Evolutionary conservation across 1,284 basidiomycete species (phyloP), one percentile per base, ranked within the genome.

Genomic region (Fomitopsis pinicola): DNA sequence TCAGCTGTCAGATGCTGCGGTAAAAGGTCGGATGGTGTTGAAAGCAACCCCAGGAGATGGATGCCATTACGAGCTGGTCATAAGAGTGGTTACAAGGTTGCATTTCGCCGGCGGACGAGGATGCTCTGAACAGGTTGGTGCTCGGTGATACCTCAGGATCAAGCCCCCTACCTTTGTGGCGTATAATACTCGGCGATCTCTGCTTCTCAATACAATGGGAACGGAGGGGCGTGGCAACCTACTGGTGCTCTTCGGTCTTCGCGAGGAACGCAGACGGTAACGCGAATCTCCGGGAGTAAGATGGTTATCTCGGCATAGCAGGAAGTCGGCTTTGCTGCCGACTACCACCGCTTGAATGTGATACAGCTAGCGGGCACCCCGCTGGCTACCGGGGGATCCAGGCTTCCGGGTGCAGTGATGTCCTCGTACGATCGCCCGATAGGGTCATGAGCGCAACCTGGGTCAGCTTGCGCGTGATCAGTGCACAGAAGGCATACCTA

Each of bases 81-180:
- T 54, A 36, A 54, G 35, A 36, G 36, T 17, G 22, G 17, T 54
- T 22, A 36, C 19, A 40, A 40, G 52, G 52, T 54, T 40, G 35
- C 19, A 38, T 54, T 54, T 54, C 52, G 52, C 52, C 52, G 52
- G 36, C 35, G 52, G 36, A 54, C 19, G 19, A 36, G 14, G 38
- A 3, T 38, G 52, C 52, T 19, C 35, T n/a, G 30, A 7, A 19
- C 15, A 30, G 22, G 35, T 38, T 26, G 36, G 36, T n/a, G 52
- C 52, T 54, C 52, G 52, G 52, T 54, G 52, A 54, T 38, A 54
- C 52, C 52, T 38, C 52, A 54, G 35, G 52, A 40, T 54, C 52
- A 54, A 26, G 35, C 36, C 15, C 35, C 52, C 52, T 54, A 54
- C 52, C 52, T 54, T 54, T 36, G 52, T 54, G 52, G 52, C 52